Evolutionary conservation across 352 stramenopile species (phyloP).

Genomic region (Thraustochytrium striatum): DNA sequence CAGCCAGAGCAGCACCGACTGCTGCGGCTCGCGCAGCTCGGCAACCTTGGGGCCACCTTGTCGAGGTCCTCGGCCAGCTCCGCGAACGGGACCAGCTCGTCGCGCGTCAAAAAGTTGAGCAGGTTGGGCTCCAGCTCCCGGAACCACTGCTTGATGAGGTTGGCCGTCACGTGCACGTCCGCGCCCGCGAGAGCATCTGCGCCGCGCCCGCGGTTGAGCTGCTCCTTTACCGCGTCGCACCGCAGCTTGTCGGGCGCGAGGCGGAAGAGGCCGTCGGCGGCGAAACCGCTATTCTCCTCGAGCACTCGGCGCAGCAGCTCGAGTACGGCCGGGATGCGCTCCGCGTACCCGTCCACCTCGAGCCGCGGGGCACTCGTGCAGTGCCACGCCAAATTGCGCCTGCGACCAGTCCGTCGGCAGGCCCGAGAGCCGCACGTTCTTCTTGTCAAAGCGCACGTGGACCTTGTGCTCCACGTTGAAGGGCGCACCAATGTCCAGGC

Average conservation of each 20-base stretch:
- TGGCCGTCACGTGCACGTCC: constrained; percentile 71
- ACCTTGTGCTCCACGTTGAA: constrained; percentile 69
- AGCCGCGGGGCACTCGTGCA: constrained; percentile 66
- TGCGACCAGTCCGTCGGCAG: constrained; percentile 69
- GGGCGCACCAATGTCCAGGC: constrained; percentile 66
- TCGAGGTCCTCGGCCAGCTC: constrained; percentile 59
- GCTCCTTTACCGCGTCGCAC: constrained; percentile 61
- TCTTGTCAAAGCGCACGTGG: constrained; percentile 69
- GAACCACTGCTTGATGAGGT: constrained; percentile 78
- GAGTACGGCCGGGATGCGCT: constrained; percentile 71
- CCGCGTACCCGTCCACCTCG: constrained; percentile 61
- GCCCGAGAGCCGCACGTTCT: constrained; percentile 68
- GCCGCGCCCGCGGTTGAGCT: constrained; percentile 68
- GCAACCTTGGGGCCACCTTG: constrained; percentile 57
- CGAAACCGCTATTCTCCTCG: constrained; percentile 58
- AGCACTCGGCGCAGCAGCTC: constrained; percentile 69
- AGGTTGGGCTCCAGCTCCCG: constrained; percentile 69
- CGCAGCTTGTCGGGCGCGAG: constrained; percentile 66
- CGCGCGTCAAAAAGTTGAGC: constrained; percentile 66
- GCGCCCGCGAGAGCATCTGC: constrained; percentile 54
- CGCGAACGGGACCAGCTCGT: constrained; percentile 58
- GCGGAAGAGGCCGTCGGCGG: constrained; percentile 69
- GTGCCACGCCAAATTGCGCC: constrained; percentile 67
- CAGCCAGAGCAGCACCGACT: constrained; percentile 67
- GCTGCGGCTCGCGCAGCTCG: constrained; percentile 55